These are phyloP conservation scores for Coprinopsis marcescibilis DNA, from an alignment of 768 basidiomycete genomes.

Conservation along the genomic window DNA sequence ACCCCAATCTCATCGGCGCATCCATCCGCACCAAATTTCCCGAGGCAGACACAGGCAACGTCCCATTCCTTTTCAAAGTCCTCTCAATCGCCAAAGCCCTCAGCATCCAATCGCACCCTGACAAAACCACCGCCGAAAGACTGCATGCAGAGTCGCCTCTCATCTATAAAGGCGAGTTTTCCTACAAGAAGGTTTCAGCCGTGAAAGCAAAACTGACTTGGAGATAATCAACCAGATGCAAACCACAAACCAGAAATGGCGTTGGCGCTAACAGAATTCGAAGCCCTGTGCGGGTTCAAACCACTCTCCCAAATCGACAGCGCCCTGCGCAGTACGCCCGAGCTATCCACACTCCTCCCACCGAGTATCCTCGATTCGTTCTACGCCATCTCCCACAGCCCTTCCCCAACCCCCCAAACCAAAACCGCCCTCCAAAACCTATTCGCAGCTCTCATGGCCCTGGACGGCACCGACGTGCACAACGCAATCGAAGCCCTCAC, in stretches of 20 bases:
- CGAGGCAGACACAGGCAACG: conserved; percentile 51
- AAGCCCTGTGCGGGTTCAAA: conserved; percentile 88
- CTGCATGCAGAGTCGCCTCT: conserved; percentile 66
- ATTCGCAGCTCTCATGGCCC: conserved; percentile 80
- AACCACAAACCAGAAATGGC: conserved; percentile 99
- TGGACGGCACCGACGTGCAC: conserved; percentile 42
- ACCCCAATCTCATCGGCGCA: conserved; percentile 66
- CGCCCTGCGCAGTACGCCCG: conserved; percentile 64
- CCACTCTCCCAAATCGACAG: conserved; percentile 69
- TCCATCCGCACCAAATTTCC: conserved; percentile 48
- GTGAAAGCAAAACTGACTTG: not conserved
- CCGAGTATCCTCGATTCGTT: conserved; percentile 47
- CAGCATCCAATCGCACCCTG: conserved; percentile 89
- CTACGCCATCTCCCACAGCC: conserved; percentile 35
- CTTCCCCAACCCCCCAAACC: conserved; percentile 35
- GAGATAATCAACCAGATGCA: conserved; percentile 46
- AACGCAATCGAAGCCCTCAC: conserved; percentile 47
- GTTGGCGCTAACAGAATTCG: conserved; percentile 88
- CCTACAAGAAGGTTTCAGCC: conserved; percentile 1
- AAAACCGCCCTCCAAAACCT: conserved; percentile 67
- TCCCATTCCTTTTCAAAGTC: conserved; percentile 92
- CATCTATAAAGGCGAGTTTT: conserved; percentile 79
- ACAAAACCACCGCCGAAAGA: conserved; percentile 72
- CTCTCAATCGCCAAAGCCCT: conserved; percentile 85
- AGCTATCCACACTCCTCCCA: conserved; percentile 71